Base-by-base conservation (phyloP, 441 rosid genomes). In the Cnidoscolus chayamansa region DNA sequence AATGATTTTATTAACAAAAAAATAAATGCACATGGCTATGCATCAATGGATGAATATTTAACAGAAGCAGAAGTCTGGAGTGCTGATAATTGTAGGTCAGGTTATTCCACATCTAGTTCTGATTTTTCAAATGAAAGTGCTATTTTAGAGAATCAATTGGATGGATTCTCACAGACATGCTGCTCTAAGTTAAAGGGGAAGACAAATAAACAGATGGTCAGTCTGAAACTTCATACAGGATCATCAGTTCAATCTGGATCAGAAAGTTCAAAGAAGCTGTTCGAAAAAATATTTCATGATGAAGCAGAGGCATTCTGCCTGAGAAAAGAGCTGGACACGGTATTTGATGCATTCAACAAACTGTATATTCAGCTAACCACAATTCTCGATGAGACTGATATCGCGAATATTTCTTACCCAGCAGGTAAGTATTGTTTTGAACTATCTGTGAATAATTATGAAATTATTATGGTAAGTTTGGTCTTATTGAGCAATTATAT, bases 71-170 rank as follows among this genome's bases (percentile, higher is more conserved):
- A 85, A 76, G 80, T 76, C 60, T 83, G 76, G 85, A 86, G 84
- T 83, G 75, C 83, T 76, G 86, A 82, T 78, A 78, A 76, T 83
- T 88, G 86, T 57, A 78, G 84, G 63, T 86, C 91, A 74, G 78
- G 80, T 81, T 80, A 76, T 85, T 86, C 88, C 55, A 81, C 86
- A 55, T 86, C 87, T 76, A 80, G 78, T 75, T 87, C 86, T 74
- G 91, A 80, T 47, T 80, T 76, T 76, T 86, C 89, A 71, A 72
- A 67, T 64, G 84, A 78, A 72, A 85, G 78, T 64, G 66, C 64
- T 69, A 72, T 71, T 74, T 70, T 74, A 31, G 79, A 63, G 63
- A 69, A 72, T 57, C 57, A 76, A 63, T 56, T 76, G 63, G 77
- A 68, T 58, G 73, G 47, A 43, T 79, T 65, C 35, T 76, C 72